phyloP scores from a whole-genome alignment of 257 asterid genomes.

The Eustoma russellianum region DNA sequence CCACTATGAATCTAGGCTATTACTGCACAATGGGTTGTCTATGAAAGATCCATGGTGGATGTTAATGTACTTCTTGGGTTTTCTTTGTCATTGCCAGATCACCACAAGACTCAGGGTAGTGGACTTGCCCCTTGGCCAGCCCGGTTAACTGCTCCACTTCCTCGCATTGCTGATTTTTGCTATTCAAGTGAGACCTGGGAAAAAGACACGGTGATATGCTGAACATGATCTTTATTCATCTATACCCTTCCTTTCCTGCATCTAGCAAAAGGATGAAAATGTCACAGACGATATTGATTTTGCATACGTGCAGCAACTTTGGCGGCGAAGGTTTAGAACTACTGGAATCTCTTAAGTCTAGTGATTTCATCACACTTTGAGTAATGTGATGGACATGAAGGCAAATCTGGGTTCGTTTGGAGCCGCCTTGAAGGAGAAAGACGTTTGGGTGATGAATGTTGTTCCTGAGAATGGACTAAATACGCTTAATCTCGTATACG shows the following conservation, averaged over 20 bases:
- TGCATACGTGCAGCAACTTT: constrained; percentile 46
- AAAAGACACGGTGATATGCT: constrained; percentile 63
- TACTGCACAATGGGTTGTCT: too few species aligned
- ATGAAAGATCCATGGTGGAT: too few species aligned
- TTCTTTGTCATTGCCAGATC: constrained; percentile 42
- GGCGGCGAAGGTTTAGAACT: constrained; percentile 73
- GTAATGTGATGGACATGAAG: constrained; percentile 97
- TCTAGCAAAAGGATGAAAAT: background rate
- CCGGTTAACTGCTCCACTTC: constrained; percentile 76
- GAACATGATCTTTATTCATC: background rate
- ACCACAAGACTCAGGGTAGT: constrained; percentile 71
- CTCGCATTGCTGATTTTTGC: constrained; percentile 96
- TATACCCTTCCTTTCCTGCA: background rate
- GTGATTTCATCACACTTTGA: constrained; percentile 62
- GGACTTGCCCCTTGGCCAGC: constrained; percentile 98
- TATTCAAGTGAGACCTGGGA: constrained; percentile 80
- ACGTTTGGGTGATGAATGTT: constrained; percentile 97
- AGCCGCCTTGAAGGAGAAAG: constrained; percentile 83
- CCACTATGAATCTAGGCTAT: too few species aligned
- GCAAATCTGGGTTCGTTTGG: constrained; percentile 93
- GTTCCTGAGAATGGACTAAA: constrained; percentile 89
- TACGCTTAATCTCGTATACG: constrained; percentile 79
- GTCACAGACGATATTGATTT: background rate
- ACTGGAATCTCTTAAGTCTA: constrained; percentile 68
- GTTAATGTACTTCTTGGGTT: background rate